Conservation (phyloP, 805 yeast genomes). For the Scheffersomyces ergatensis region DNA sequence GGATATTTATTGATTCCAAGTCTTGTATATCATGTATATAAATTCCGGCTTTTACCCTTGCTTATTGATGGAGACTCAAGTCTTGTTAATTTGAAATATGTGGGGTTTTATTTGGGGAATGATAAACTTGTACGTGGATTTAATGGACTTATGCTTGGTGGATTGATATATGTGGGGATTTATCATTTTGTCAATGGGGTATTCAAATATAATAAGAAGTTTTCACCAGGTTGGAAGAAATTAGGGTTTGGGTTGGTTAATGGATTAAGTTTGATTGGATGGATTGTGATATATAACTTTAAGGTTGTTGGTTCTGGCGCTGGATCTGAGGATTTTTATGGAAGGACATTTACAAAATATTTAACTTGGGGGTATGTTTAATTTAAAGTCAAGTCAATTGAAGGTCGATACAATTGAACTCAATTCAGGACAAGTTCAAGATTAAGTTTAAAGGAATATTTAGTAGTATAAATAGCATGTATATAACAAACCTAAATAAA, state of each 20-base stretch:
- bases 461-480: too few relatives aligned
- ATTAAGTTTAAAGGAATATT: too few relatives aligned
- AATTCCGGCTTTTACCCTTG: conserved; percentile 51
- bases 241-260: conserved; percentile 43
- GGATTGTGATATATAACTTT: conserved; percentile 31
- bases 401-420: not conserved
- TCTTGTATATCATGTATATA: conserved; percentile 44
- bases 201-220: conserved; percentile 43
- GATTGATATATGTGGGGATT: conserved; percentile 34
- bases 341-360: conserved; percentile 26
- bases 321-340: conserved; percentile 22
- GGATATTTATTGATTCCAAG: conserved; percentile 55
- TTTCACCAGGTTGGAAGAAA: conserved; percentile 37
- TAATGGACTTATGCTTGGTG: conserved; percentile 4
- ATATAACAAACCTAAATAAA: too few relatives aligned
- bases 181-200: conserved; percentile 60
- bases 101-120: conserved; percentile 34
- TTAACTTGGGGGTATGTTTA: conserved; percentile 6
- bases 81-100: conserved; percentile 49
- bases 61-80: conserved; percentile 57
- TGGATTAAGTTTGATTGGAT: conserved; percentile 31
- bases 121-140: conserved; percentile 1
- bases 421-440: too few relatives aligned
- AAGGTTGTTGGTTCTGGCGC: too few relatives aligned
- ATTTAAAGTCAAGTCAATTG: not conserved